These are phyloP conservation scores for Sechiopsis laciniata DNA, from an alignment of 306 rosid species.

Conservation along the genomic window DNA sequence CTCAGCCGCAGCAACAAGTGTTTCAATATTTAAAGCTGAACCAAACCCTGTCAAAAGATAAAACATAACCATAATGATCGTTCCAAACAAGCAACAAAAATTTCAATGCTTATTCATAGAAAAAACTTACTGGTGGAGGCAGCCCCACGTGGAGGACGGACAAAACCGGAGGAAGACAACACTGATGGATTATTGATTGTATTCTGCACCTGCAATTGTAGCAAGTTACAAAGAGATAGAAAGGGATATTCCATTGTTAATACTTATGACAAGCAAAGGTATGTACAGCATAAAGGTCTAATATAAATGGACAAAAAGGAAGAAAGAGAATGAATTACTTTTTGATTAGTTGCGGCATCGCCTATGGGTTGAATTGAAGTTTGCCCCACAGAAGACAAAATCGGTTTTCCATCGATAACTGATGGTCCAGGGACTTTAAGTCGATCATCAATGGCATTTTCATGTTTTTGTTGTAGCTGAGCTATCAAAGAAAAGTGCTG, in stretches of 20 bases:
- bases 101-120: constrained; percentile 16
- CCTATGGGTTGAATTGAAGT: constrained; percentile 40
- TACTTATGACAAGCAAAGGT: not conserved
- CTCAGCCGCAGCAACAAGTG: constrained; percentile 95
- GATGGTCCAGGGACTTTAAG: constrained; percentile 43
- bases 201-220: constrained; percentile 50
- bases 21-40: constrained; percentile 92
- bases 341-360: constrained; percentile 48
- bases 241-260: constrained; percentile 8
- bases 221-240: constrained; percentile 14
- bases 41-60: constrained; percentile 64
- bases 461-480: constrained; percentile 78
- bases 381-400: constrained; percentile 55
- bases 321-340: constrained; percentile 38
- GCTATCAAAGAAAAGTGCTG: constrained; percentile 49
- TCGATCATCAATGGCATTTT: constrained; percentile 60
- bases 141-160: constrained; percentile 64
- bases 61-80: constrained; percentile 17
- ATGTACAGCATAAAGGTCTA: not conserved
- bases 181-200: constrained; percentile 39
- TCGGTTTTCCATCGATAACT: constrained; percentile 52
- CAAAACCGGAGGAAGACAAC: constrained; percentile 67
- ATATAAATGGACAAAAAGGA: not conserved
- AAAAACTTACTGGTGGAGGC: constrained; percentile 60
- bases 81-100: constrained; percentile 23